These are phyloP conservation scores for Didymella arachidicola DNA, from an alignment of 2,329 filamentous ascomycete genomes.

Conservation along the genomic window DNA sequence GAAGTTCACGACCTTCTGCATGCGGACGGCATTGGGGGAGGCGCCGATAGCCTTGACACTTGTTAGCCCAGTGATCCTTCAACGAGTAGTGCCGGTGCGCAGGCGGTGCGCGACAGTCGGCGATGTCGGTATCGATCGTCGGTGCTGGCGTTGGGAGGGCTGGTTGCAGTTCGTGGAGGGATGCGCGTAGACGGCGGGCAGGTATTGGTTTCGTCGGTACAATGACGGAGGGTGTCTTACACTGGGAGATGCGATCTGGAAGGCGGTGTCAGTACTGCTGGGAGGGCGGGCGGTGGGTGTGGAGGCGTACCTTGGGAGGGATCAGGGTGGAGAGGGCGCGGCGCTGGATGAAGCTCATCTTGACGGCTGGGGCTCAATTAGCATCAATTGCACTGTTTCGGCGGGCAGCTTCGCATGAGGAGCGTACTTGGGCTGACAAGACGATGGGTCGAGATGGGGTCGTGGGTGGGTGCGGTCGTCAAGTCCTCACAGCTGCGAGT, in stretches of 20 bases:
- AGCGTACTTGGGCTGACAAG: conserved; percentile 49
- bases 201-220: conserved; percentile 18
- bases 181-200: conserved; percentile 4
- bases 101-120: not conserved
- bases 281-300: conserved; percentile 18
- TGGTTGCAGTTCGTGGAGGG: not conserved
- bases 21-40: conserved; percentile 93
- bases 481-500: conserved; percentile 42
- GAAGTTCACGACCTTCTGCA: conserved; percentile 98
- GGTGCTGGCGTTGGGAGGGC: not conserved
- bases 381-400: conserved; percentile 41
- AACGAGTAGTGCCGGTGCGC: not conserved
- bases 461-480: conserved; percentile 41
- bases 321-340: conserved; percentile 97
- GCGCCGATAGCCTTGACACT: conserved; percentile 81
- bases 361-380: conserved; percentile 58
- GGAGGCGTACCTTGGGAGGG: conserved; percentile 84
- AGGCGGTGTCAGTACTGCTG: conserved; percentile 48
- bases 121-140: not conserved
- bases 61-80: conserved; percentile 29
- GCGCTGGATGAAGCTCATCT: conserved; percentile 91
- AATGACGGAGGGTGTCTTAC: conserved; percentile 63
- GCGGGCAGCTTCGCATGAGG: conserved; percentile 21
- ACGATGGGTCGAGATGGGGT: conserved; percentile 47
- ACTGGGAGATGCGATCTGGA: conserved; percentile 80